Conservation (phyloP, 2,329 filamentous ascomycete genomes). For the Xylariaceae sp. region DNA sequence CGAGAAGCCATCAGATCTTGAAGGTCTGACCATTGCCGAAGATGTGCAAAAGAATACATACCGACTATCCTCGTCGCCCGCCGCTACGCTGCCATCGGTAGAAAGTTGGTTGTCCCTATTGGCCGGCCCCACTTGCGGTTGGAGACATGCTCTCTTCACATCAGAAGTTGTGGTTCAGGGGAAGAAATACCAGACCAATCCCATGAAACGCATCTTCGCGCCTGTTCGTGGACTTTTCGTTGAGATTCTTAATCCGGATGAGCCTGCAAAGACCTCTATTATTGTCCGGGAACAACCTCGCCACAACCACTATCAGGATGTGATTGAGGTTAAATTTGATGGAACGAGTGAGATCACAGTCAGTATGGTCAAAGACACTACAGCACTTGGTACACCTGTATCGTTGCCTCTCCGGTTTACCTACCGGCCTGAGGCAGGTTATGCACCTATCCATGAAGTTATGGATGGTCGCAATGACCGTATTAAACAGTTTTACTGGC, state of each 20-base stretch:
- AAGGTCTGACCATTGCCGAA: conserved; percentile 78
- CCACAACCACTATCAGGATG: conserved; percentile 80
- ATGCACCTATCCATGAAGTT: conserved; percentile 94
- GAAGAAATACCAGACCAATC: conserved; percentile 95
- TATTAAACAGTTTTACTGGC: conserved; percentile 99
- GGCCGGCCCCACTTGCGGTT: conserved; percentile 79
- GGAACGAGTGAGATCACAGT: conserved; percentile 75
- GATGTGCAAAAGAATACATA: conserved; percentile 77
- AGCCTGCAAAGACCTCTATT: conserved; percentile 78
- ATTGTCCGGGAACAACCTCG: conserved; percentile 80
- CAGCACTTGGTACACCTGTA: conserved; percentile 75
- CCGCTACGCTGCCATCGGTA: conserved; percentile 66
- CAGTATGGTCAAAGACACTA: conserved; percentile 89
- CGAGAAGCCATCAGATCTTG: conserved; percentile 69
- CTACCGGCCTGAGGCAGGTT: conserved; percentile 92
- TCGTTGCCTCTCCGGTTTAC: conserved; percentile 81
- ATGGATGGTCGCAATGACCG: conserved; percentile 95
- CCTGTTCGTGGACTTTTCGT: conserved; percentile 82
- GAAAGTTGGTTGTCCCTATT: conserved; percentile 86
- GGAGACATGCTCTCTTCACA: conserved; percentile 91
- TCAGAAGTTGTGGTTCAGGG: conserved; percentile 93
- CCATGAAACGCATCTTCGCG: conserved; percentile 83
- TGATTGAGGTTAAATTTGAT: conserved; percentile 75
- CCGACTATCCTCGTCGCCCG: conserved; percentile 70
- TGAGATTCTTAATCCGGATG: conserved; percentile 76